These are phyloP conservation scores for Chlamydomonas incerta DNA, from an alignment of 139 green algal genomes.

Conservation along the genomic window DNA sequence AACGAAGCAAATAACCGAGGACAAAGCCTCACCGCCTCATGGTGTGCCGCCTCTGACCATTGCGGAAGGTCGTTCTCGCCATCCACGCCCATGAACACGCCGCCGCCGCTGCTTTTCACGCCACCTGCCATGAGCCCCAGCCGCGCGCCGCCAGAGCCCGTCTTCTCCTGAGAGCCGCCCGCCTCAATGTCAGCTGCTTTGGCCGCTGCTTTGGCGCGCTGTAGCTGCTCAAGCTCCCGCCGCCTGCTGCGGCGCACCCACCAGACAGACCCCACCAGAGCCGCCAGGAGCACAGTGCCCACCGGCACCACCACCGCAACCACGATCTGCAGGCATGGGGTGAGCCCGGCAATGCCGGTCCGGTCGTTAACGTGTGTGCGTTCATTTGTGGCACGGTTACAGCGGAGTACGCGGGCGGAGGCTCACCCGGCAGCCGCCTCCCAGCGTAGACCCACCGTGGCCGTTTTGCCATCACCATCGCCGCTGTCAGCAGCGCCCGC, in stretches of 20 bases:
- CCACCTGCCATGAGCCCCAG: not conserved
- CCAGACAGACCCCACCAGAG: not conserved
- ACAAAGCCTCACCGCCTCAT: not conserved
- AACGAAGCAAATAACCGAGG: no score
- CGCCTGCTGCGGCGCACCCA: not conserved
- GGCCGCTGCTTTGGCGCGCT: not conserved
- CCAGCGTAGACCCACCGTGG: no score
- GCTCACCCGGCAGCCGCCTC: no score
- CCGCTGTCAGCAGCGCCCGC: no score
- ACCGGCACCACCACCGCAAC: not conserved
- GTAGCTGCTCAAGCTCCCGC: not conserved
- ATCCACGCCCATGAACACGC: slow-evolving; percentile 25
- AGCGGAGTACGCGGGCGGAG: no score
- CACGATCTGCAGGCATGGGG: not conserved
- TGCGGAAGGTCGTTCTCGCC: not conserved
- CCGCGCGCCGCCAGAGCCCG: no score
- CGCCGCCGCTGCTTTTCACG: not conserved
- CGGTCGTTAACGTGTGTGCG: no score
- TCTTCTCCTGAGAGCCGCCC: no score
- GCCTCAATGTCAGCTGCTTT: no score
- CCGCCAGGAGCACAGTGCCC: not conserved
- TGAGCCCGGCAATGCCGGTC: no score
- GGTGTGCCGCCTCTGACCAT: not conserved
- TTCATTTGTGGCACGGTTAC: no score
- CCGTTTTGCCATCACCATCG: no score